Conservation (phyloP, 176 grass and related monocot species). For the Tuctoria greenei region DNA sequence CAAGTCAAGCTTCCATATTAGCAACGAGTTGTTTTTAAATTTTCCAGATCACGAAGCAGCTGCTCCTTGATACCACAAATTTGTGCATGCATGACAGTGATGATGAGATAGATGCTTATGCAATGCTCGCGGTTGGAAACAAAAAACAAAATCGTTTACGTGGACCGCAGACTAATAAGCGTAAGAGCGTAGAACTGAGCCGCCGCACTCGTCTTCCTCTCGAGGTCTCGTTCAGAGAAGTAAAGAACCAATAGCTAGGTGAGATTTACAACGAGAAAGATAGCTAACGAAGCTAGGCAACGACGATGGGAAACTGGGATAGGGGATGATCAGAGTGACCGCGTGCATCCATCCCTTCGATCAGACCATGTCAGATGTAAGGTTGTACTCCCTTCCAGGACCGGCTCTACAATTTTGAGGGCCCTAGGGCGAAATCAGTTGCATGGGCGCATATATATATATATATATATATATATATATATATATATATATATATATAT, state of each 20-base stretch:
- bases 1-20: conserved; percentile 20
- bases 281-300: neutral
- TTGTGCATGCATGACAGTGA: neutral
- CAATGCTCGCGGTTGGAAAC: neutral
- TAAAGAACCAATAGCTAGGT: neutral
- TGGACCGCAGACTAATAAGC: neutral
- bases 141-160: neutral
- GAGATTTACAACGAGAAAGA: neutral
- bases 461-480: no score
- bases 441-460: no score
- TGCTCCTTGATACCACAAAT: neutral
- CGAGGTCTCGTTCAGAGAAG: neutral
- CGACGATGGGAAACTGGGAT: neutral
- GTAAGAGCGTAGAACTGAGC: neutral
- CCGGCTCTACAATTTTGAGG: no score
- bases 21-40: neutral
- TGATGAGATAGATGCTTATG: conserved; percentile 9
- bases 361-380: no score
- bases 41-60: no score
- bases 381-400: no score
- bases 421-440: no score
- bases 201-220: neutral
- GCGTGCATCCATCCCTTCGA: no score
- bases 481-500: no score
- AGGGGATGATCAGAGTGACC: neutral